These are phyloP conservation scores for Conticribra guillardii DNA, from an alignment of 108 stramenopile genomes.

Conservation along the genomic window DNA sequence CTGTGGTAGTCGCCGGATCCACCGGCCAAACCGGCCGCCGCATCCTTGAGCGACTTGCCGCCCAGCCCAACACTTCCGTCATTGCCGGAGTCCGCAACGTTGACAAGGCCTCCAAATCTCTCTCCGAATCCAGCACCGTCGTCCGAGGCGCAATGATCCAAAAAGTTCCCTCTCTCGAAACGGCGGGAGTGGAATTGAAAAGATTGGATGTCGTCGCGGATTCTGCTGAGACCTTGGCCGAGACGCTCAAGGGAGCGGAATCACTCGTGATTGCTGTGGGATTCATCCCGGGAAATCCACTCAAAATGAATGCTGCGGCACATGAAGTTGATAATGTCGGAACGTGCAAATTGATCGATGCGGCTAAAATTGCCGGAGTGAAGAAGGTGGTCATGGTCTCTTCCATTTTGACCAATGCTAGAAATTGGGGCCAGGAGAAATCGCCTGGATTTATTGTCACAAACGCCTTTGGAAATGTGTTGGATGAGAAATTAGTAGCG, in stretches of 20 bases:
- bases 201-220: conserved; percentile 67
- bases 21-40: conserved; percentile 86
- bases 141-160: conserved; percentile 83
- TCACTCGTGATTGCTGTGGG: conserved; percentile 78
- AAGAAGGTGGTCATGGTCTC: conserved; percentile 83
- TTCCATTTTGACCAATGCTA: conserved; percentile 79
- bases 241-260: conserved; percentile 59
- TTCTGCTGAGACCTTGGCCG: conserved; percentile 53
- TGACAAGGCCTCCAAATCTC: conserved; percentile 63
- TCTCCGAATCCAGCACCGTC: conserved; percentile 65
- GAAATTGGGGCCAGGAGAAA: conserved; percentile 82
- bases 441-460: conserved; percentile 82
- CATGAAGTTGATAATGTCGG: conserved; percentile 87
- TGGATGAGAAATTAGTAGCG: conserved; percentile 82
- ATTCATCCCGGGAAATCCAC: conserved; percentile 78
- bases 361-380: conserved; percentile 74
- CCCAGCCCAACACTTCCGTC: conserved; percentile 31
- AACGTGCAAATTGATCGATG: conserved; percentile 77
- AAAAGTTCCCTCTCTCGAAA: conserved; percentile 58
- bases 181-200: conserved; percentile 52
- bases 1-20: conserved; percentile 81
- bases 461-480: conserved; percentile 82
- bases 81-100: conserved; percentile 81
- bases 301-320: conserved; percentile 78
- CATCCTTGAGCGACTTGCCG: conserved; percentile 70